A percentile compares a stretch with the other conserved stretches of the same genome.
Evolutionary conservation across 2,329 filamentous ascomycete species (phyloP).

Genomic region (Aspergillus amoenus): DNA sequence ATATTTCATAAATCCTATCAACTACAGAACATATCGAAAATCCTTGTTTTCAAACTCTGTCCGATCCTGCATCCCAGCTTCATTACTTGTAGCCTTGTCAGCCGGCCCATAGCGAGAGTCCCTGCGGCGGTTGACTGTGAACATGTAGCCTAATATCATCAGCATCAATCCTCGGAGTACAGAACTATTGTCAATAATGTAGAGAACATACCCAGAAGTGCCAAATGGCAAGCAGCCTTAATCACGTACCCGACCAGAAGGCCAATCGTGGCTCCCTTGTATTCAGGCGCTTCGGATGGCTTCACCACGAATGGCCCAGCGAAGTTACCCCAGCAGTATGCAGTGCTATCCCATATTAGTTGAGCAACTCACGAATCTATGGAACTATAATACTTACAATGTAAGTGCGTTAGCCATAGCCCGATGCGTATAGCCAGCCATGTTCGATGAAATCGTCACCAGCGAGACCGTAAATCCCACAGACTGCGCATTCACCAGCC

Average conservation of each 20-base stretch:
- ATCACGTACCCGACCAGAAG: conserved; percentile 43
- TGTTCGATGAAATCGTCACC: conserved; percentile 37
- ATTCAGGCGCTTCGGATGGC: conserved; percentile 27
- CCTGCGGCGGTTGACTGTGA: conserved; percentile 33
- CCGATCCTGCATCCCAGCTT: conserved; percentile 43
- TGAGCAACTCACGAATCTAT: too few species aligned
- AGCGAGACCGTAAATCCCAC: conserved; percentile 40
- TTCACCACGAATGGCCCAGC: conserved; percentile 41
- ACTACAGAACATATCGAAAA: conserved; percentile 36
- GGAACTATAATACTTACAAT: conserved; percentile 16
- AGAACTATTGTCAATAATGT: too few species aligned
- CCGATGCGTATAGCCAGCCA: conserved; percentile 40
- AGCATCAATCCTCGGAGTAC: too few species aligned
- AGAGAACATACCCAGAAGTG: too few species aligned
- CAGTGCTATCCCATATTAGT: conserved; percentile 19
- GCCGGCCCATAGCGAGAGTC: conserved; percentile 35
- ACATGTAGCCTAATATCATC: conserved; percentile 30
- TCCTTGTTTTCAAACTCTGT: conserved; percentile 44
- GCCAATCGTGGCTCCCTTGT: conserved; percentile 37
- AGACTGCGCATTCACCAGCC: conserved; percentile 40
- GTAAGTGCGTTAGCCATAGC: conserved; percentile 35
- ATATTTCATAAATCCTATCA: too few species aligned
- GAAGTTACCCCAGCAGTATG: conserved; percentile 44
- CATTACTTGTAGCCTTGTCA: conserved; percentile 35
- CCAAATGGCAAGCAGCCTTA: neutral